Evolutionary conservation across 768 basidiomycete species (phyloP).

Genomic region (Suillus paluster): DNA sequence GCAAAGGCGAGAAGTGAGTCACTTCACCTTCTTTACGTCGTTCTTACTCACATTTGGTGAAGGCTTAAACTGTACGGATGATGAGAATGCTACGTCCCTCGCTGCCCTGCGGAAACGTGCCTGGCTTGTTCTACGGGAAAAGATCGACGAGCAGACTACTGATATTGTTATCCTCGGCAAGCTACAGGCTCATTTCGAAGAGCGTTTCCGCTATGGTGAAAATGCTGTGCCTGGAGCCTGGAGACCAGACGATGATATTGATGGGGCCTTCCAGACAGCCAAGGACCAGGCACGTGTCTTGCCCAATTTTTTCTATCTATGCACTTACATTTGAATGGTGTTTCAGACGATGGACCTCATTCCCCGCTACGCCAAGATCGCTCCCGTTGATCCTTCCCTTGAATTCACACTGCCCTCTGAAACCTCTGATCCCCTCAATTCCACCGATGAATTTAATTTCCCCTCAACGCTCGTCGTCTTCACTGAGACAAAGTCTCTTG

Average conservation of each 20-base stretch:
- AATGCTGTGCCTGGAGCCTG: slow-evolving; percentile 94
- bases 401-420: slow-evolving; percentile 70
- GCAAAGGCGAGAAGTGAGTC: slow-evolving; percentile 86
- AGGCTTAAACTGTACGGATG: slow-evolving; percentile 96
- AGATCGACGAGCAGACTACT: slow-evolving; percentile 91
- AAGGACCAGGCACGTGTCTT: slow-evolving; percentile 74
- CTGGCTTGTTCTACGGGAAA: slow-evolving; percentile 83
- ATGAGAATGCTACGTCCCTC: slow-evolving; percentile 80
- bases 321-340: slow-evolving; percentile 13
- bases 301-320: background rate
- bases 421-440: slow-evolving; percentile 37
- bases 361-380: slow-evolving; percentile 84
- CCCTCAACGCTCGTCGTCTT: slow-evolving; percentile 76
- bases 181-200: slow-evolving; percentile 88
- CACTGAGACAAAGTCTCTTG: slow-evolving; percentile 79
- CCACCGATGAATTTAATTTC: slow-evolving; percentile 80
- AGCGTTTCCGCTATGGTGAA: slow-evolving; percentile 95
- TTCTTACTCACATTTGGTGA: slow-evolving; percentile 4
- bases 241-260: slow-evolving; percentile 97
- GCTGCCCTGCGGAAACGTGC: slow-evolving; percentile 74
- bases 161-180: slow-evolving; percentile 86
- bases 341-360: slow-evolving; percentile 83
- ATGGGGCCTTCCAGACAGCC: slow-evolving; percentile 88
- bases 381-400: slow-evolving; percentile 65
- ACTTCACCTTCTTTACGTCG: background rate